phyloP scores from a whole-genome alignment of 2,329 filamentous ascomycete species.

The Septoria linicola region DNA sequence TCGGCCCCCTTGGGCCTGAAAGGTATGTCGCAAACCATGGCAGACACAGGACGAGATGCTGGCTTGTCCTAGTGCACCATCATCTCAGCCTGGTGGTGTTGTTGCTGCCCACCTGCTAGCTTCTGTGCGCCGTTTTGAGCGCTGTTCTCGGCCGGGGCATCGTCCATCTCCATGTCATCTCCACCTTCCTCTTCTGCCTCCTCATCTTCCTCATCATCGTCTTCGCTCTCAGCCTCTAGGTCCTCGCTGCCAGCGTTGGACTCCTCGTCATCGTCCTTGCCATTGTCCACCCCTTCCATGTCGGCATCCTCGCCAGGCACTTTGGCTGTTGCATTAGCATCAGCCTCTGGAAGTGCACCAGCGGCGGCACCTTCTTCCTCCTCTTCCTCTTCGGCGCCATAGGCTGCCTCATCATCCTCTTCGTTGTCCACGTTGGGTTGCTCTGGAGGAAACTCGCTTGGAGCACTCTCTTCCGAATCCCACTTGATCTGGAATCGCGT shows the following conservation, averaged over 20 bases:
- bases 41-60: background rate
- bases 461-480: constrained; percentile 97
- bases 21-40: too few relatives aligned
- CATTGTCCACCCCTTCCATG: constrained; percentile 67
- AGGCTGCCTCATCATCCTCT: constrained; percentile 78
- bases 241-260: constrained; percentile 61
- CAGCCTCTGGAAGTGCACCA: constrained; percentile 41
- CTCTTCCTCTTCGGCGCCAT: constrained; percentile 81
- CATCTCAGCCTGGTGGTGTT: constrained; percentile 16
- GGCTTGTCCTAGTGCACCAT: constrained; percentile 21
- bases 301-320: constrained; percentile 60
- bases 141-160: constrained; percentile 19
- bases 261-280: constrained; percentile 65
- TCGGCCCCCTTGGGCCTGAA: too few relatives aligned
- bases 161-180: constrained; percentile 36
- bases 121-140: constrained; percentile 16
- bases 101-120: constrained; percentile 9
- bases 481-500: constrained; percentile 99
- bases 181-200: constrained; percentile 43
- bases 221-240: constrained; percentile 46
- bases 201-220: constrained; percentile 42
- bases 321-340: constrained; percentile 29
- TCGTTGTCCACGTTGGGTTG: constrained; percentile 90
- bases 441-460: constrained; percentile 93
- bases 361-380: constrained; percentile 59